Conservation (phyloP, 1,139 yeast species). For the Yamadazyma buinensis region DNA sequence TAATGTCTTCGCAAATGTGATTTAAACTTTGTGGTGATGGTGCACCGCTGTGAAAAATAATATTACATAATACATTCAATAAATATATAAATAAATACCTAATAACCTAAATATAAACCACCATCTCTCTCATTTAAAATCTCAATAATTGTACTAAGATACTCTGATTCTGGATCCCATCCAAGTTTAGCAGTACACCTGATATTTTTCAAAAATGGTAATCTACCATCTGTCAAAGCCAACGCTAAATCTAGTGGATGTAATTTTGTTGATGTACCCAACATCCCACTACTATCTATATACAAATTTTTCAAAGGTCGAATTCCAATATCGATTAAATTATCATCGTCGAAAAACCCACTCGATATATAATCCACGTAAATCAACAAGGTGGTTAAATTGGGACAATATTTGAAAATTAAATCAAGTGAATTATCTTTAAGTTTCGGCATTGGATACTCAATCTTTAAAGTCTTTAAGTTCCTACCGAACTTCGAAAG, state of each 20-base stretch:
- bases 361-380: slow-evolving; percentile 81
- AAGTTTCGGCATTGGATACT: slow-evolving; percentile 86
- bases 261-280: slow-evolving; percentile 78
- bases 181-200: slow-evolving; percentile 76
- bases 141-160: slow-evolving; percentile 44
- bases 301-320: slow-evolving; percentile 65
- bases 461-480: slow-evolving; percentile 59
- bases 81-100: no score
- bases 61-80: no score
- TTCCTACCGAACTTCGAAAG: slow-evolving; percentile 62
- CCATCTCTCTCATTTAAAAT: slow-evolving; percentile 40
- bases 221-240: slow-evolving; percentile 73
- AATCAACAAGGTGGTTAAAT: slow-evolving; percentile 56
- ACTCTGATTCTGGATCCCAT: slow-evolving; percentile 78
- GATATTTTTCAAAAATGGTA: slow-evolving; percentile 63
- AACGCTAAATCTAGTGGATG: slow-evolving; percentile 87
- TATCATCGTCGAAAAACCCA: slow-evolving; percentile 58
- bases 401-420: slow-evolving; percentile 73
- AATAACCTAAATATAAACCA: slow-evolving; percentile 44
- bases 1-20: no score
- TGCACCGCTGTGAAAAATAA: no score
- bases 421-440: slow-evolving; percentile 67
- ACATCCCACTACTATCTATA: slow-evolving; percentile 81
- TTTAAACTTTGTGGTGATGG: no score
- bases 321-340: slow-evolving; percentile 35